These are phyloP conservation scores for Hyparrhenia diplandra DNA, from an alignment of 176 grass and related monocot species.

Conservation along the genomic window DNA sequence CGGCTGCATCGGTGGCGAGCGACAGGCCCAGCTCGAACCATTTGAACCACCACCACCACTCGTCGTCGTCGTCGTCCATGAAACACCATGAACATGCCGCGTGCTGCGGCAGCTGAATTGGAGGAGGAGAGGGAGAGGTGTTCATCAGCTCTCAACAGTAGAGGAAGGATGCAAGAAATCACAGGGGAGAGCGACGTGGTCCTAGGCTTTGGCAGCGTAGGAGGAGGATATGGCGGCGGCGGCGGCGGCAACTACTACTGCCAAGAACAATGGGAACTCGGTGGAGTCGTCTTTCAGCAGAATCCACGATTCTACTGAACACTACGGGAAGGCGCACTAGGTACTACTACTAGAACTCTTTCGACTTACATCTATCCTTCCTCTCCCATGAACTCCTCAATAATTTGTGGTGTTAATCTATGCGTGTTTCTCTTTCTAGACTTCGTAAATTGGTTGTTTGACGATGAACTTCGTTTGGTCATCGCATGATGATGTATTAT, in stretches of 20 bases:
- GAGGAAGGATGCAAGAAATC: conserved; percentile 41
- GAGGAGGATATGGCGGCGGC: background rate
- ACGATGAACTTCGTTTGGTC: conserved; percentile 18
- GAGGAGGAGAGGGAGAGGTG: conserved; percentile 46
- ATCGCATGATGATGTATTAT: conserved; percentile 49
- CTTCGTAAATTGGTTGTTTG: too few species aligned
- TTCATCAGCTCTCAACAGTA: conserved; percentile 30
- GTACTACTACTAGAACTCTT: conserved; percentile 18
- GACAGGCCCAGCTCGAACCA: conserved; percentile 19
- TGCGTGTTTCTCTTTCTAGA: background rate
- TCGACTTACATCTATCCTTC: background rate
- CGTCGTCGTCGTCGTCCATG: conserved; percentile 26
- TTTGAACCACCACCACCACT: conserved; percentile 23
- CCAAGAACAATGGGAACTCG: conserved; percentile 67
- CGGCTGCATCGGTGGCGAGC: conserved; percentile 7
- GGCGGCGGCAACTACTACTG: conserved; percentile 19
- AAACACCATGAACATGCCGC: conserved; percentile 29
- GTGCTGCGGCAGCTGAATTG: conserved; percentile 40
- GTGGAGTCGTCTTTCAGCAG: conserved; percentile 35
- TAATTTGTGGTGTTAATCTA: conserved; percentile 17
- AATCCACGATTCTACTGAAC: conserved; percentile 37
- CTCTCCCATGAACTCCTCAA: conserved; percentile 19
- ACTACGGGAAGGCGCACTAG: background rate
- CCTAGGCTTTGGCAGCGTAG: conserved; percentile 27
- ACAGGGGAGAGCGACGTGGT: conserved; percentile 32